Base-by-base conservation (phyloP, 441 rosid genomes). In the Eruca vesicaria region DNA sequence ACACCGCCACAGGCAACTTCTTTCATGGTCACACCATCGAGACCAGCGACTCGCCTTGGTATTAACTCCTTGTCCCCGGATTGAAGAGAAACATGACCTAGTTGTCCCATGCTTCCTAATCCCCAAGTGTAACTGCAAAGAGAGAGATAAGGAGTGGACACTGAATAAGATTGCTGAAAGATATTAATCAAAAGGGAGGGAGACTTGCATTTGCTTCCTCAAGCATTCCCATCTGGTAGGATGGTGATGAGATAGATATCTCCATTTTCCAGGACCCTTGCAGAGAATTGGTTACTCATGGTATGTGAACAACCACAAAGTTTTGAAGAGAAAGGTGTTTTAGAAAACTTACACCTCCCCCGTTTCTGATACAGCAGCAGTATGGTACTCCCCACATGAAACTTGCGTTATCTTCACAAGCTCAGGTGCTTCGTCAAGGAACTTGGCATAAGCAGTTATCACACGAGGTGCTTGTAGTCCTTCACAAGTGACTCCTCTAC, bases 281-380 rank as follows among this genome's bases (percentile, higher is more conserved):
- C 88, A 85, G 72, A 84, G 69, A 82, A 79, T 64, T 45, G n/a
- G 67, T 79, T 78, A 79, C 76, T 82, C 76, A 80, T 81, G 86
- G 84, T 85, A 84, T 81, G 82, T 23, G 61, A 82, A 87, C 73
- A 81, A 81, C 77, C 84, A 83, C 73, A 63, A 82, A 50, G 43
- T 80, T 79, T 66, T 81, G 86, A 15, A 85, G 69, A 41, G 31
- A 28, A 77, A 61, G 60, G 61, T 68, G 69, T 75, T 41, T 80
- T 29, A 79, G 82, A 82, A 79, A 84, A 91, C 99, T 96, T 93
- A 93, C 98, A 93, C 97, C 95, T 96, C 98, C 79, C 97, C 93
- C 50, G 65, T 84, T 67, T 91, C 97, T 66, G 97, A 91, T 77
- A 96, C 81, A 74, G 94, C 97, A 23, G 97, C 98, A 43, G 97